Evolutionary conservation across 768 basidiomycete species (phyloP).

Genomic region (Clitopilus passeckerianus): DNA sequence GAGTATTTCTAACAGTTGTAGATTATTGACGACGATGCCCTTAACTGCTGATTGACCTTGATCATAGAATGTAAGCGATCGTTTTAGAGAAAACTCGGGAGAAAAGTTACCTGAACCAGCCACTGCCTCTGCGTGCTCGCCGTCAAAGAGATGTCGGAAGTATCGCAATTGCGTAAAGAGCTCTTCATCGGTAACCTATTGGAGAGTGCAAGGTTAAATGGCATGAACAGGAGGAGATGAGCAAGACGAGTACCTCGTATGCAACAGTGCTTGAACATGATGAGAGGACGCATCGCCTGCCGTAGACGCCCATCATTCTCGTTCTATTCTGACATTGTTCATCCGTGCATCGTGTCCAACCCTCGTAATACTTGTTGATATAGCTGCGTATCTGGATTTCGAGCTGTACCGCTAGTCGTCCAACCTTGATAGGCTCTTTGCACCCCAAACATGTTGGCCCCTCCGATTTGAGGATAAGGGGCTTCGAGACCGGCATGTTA

Average conservation of each 20-base stretch:
- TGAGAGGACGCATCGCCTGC: conserved; percentile 67
- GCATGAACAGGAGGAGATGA: neutral
- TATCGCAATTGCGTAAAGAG: conserved; percentile 91
- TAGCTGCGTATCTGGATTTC: conserved; percentile 79
- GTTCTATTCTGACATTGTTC: conserved; percentile 78
- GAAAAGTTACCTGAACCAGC: conserved; percentile 32
- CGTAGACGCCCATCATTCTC: conserved; percentile 93
- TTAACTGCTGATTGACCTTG: conserved; percentile 46
- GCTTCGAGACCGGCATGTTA: conserved; percentile 31
- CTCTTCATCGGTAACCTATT: conserved; percentile 76
- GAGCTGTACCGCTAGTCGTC: conserved; percentile 78
- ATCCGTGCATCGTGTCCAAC: conserved; percentile 87
- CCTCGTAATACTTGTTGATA: conserved; percentile 82
- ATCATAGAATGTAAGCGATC: neutral
- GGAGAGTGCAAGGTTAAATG: conserved; percentile 5
- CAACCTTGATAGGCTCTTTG: conserved; percentile 38
- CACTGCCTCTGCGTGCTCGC: conserved; percentile 52
- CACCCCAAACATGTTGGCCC: conserved; percentile 77
- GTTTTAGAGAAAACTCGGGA: neutral
- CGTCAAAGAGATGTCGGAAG: conserved; percentile 75
- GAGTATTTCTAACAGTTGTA: conserved; percentile 46
- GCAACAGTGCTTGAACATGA: conserved; percentile 68
- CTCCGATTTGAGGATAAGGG: conserved; percentile 55
- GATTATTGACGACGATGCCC: conserved; percentile 46
- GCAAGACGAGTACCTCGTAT: conserved; percentile 48